Percentiles rank a stretch among this genome's conserved stretches.
Conservation (phyloP, 1,139 yeast genomes). For the Meyerozyma sp. region DNA sequence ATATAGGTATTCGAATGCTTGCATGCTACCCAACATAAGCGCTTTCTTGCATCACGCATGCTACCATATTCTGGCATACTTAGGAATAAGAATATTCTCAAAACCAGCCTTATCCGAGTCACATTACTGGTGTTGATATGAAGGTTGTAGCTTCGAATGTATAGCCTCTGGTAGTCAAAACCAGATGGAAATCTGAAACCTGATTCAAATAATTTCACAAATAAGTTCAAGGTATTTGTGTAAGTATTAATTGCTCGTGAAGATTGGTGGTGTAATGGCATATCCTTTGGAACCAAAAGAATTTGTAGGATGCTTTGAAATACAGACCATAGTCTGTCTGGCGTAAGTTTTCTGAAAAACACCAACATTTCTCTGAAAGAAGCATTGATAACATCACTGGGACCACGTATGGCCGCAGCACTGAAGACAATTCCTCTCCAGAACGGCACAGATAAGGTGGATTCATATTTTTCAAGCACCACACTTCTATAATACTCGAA, state of each 20-base stretch:
- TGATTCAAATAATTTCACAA: slow-evolving; percentile 38
- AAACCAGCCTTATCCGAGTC: slow-evolving; percentile 25
- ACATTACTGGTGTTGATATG: slow-evolving; percentile 43
- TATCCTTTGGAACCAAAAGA: neutral
- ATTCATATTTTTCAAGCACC: neutral
- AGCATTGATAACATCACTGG: slow-evolving; percentile 40
- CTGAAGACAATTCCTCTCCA: slow-evolving; percentile 55
- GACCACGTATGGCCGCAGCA: slow-evolving; percentile 59
- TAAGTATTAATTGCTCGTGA: neutral
- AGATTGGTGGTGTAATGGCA: neutral
- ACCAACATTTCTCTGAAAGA: slow-evolving; percentile 39
- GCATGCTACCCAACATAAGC: slow-evolving; percentile 26
- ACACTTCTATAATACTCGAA: slow-evolving; percentile 3
- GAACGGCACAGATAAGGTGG: slow-evolving; percentile 25
- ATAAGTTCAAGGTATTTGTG: slow-evolving; percentile 20
- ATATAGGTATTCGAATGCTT: slow-evolving; percentile 26
- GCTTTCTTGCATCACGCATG: slow-evolving; percentile 14
- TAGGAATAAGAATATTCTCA: slow-evolving; percentile 33
- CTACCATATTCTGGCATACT: slow-evolving; percentile 7
- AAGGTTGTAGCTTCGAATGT: slow-evolving; percentile 50
- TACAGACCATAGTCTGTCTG: neutral
- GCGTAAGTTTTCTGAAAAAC: slow-evolving; percentile 17
- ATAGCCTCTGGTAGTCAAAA: slow-evolving; percentile 38
- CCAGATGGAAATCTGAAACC: slow-evolving; percentile 21
- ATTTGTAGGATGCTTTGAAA: neutral